Percentiles rank a stretch among this genome's conserved stretches.
Evolutionary conservation across 2,329 filamentous ascomycete genomes (phyloP).

Genomic region (Exserohilum turcica): DNA sequence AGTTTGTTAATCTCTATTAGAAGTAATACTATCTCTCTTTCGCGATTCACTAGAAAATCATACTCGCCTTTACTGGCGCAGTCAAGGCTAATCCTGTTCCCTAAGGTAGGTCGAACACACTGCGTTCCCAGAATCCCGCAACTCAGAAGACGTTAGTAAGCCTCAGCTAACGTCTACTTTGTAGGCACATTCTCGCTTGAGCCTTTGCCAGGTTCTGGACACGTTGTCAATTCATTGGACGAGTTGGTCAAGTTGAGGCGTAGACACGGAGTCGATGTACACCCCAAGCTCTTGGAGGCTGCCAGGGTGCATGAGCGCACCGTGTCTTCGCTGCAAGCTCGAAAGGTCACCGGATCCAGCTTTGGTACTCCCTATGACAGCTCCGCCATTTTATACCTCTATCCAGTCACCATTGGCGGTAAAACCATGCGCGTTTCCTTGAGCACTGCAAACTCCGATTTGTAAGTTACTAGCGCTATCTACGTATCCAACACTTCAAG

Average conservation of each 20-base stretch:
- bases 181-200: background rate
- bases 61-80: conserved; percentile 4
- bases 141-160: background rate
- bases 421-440: background rate
- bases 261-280: background rate
- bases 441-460: background rate
- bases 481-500: background rate
- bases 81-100: background rate
- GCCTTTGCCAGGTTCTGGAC: background rate
- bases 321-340: no score
- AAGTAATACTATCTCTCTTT: no score
- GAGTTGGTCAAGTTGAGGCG: background rate
- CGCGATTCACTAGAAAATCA: no score
- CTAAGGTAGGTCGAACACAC: background rate
- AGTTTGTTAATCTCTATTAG: no score
- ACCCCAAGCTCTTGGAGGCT: background rate
- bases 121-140: background rate
- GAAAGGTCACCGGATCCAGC: background rate
- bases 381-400: background rate
- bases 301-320: background rate
- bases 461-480: background rate
- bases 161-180: background rate
- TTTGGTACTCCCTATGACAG: background rate
- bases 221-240: background rate
- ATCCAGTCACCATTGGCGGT: background rate